Percentiles rank a stretch among this genome's conserved stretches.
Evolutionary conservation across 768 basidiomycete species (phyloP).

Genomic region (Pleurotus citrinopileatus): DNA sequence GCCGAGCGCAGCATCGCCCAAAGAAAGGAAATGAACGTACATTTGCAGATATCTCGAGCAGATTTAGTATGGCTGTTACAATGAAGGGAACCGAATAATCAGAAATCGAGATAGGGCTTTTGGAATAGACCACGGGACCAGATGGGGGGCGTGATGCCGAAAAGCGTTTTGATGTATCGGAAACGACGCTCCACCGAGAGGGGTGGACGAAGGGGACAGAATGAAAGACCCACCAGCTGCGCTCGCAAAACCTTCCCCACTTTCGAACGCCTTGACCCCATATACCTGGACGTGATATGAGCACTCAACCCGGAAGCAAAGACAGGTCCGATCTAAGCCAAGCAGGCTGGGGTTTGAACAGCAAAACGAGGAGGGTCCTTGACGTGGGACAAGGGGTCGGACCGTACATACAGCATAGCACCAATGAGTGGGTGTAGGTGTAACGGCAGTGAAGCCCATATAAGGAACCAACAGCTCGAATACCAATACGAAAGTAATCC

Average conservation of each 20-base stretch:
- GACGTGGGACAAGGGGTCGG: too few relatives aligned
- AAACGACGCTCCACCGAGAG: background rate
- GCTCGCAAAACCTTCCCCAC: conserved; percentile 68
- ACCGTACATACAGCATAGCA: too few relatives aligned
- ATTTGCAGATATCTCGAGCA: conserved; percentile 70
- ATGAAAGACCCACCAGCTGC: conserved; percentile 57
- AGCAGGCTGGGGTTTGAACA: background rate
- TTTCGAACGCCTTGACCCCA: conserved; percentile 59
- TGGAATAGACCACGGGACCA: background rate
- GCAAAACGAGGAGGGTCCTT: background rate
- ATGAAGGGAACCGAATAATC: conserved; percentile 9
- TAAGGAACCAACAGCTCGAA: too few relatives aligned
- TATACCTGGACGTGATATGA: conserved; percentile 48
- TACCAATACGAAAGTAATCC: too few relatives aligned
- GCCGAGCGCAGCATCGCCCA: background rate
- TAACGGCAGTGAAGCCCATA: too few relatives aligned
- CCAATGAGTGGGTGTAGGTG: too few relatives aligned
- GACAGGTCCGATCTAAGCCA: too few relatives aligned
- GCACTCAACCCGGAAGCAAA: background rate
- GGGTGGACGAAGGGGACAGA: background rate
- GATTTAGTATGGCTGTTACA: conserved; percentile 60
- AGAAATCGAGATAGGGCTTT: background rate
- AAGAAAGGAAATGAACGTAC: conserved; percentile 24
- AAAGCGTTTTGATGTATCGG: background rate
- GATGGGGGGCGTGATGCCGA: background rate